phyloP scores from a whole-genome alignment of 73 alveolate species.

The Vitrella brassicaformis region DNA sequence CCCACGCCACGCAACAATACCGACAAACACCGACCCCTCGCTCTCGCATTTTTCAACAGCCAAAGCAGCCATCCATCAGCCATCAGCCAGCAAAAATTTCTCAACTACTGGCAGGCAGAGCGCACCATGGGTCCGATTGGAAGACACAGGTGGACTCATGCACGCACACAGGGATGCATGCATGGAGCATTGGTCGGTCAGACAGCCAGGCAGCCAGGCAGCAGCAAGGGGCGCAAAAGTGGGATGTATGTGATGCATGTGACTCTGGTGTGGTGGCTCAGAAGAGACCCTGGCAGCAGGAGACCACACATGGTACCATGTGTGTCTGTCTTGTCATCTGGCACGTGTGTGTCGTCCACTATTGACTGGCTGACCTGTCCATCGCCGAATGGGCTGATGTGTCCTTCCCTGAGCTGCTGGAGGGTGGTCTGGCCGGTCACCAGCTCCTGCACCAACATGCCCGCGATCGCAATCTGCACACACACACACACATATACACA shows the following conservation, averaged over 20 bases:
- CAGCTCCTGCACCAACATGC: too few relatives aligned
- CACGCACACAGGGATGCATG: not conserved
- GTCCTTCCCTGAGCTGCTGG: too few relatives aligned
- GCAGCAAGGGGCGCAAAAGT: not conserved
- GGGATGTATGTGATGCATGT: not conserved
- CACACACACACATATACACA: too few relatives aligned
- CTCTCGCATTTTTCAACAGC: not conserved
- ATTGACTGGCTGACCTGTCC: not conserved
- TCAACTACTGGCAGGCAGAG: not conserved
- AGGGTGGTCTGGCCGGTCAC: too few relatives aligned
- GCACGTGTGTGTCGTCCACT: too few relatives aligned
- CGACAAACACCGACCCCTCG: not conserved
- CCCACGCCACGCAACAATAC: not conserved
- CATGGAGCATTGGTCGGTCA: not conserved
- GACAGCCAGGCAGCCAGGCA: not conserved
- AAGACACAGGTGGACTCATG: not conserved
- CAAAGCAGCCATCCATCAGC: not conserved
- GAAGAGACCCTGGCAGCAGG: not conserved
- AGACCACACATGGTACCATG: too few relatives aligned
- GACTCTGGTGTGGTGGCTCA: not conserved
- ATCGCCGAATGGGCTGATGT: not conserved
- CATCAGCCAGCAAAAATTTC: not conserved
- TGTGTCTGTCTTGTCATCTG: too few relatives aligned
- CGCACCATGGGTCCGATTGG: not conserved
- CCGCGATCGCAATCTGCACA: too few relatives aligned